Conservation (phyloP, 2,329 filamentous ascomycete genomes). For the Colletotrichum neosansevieriae region DNA sequence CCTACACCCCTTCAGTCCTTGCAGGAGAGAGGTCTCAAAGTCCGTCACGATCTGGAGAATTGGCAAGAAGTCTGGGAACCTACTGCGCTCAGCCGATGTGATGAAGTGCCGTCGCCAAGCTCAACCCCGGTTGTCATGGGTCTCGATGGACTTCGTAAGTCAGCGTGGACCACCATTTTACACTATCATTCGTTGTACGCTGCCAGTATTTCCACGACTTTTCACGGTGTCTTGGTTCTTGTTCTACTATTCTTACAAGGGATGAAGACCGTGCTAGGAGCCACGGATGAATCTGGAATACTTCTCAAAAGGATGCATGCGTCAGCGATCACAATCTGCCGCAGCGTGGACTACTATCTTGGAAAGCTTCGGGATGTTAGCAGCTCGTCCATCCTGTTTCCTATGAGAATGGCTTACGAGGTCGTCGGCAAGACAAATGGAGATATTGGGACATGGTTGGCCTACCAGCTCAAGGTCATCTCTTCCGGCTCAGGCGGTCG, state of each 20-base stretch:
- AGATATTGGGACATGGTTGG: constrained; percentile 1
- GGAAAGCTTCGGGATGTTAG: not conserved
- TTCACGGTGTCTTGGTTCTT: not conserved
- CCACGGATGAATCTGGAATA: no score
- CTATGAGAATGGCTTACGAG: constrained; percentile 8
- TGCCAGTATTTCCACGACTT: not conserved
- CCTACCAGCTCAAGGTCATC: not conserved
- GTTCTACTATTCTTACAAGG: not conserved
- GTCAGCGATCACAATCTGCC: not conserved
- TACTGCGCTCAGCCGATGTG: no score
- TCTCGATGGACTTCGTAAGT: not conserved
- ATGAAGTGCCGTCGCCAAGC: not conserved
- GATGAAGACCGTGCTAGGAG: not conserved
- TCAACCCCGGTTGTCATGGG: not conserved
- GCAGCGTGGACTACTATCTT: constrained; percentile 1
- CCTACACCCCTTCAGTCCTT: no score
- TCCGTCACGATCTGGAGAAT: no score
- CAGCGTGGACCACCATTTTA: not conserved
- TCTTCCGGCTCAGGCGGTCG: not conserved
- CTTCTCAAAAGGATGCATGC: not conserved
- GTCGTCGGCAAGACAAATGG: not conserved
- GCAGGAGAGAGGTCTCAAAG: no score
- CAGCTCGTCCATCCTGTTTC: not conserved
- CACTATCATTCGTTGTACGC: not conserved
- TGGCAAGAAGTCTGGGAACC: no score